Conservation (phyloP, 2,329 filamentous ascomycete genomes). For the Fusarium redolens region DNA sequence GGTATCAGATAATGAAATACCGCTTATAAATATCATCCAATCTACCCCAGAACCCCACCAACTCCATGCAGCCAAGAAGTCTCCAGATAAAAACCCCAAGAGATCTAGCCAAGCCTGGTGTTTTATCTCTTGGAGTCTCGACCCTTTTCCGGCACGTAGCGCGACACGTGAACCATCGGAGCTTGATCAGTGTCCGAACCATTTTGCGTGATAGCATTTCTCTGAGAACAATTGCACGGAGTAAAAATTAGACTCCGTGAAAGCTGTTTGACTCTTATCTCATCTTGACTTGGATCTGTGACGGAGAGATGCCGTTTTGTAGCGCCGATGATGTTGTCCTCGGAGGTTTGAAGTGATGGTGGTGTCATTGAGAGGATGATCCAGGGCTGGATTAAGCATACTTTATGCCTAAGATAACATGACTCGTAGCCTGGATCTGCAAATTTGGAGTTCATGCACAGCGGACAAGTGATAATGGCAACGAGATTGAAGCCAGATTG, state of each 20-base stretch:
- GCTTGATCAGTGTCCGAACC: constrained; percentile 24
- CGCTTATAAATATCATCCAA: neutral
- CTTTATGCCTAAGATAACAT: neutral
- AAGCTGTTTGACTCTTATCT: neutral
- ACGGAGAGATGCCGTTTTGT: neutral
- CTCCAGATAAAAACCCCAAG: neutral
- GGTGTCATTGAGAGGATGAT: neutral
- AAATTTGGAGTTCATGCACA: neutral
- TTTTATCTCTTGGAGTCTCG: neutral
- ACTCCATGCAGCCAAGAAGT: neutral
- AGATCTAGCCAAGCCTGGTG: constrained; percentile 3
- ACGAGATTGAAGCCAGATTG: neutral
- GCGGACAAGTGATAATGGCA: neutral
- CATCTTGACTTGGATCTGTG: neutral
- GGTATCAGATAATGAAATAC: neutral
- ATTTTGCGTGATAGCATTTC: neutral
- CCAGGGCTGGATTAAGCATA: neutral
- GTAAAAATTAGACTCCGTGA: constrained; percentile 27
- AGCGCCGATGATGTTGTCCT: neutral
- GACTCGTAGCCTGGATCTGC: neutral
- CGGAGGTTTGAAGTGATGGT: neutral
- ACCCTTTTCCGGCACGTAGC: neutral
- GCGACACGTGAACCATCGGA: constrained; percentile 19
- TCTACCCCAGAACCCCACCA: neutral
- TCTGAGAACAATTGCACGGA: neutral